Evolutionary conservation across 352 stramenopile species (phyloP), one percentile per base, ranked within the genome.

Genomic region (Bremia lactucae): DNA sequence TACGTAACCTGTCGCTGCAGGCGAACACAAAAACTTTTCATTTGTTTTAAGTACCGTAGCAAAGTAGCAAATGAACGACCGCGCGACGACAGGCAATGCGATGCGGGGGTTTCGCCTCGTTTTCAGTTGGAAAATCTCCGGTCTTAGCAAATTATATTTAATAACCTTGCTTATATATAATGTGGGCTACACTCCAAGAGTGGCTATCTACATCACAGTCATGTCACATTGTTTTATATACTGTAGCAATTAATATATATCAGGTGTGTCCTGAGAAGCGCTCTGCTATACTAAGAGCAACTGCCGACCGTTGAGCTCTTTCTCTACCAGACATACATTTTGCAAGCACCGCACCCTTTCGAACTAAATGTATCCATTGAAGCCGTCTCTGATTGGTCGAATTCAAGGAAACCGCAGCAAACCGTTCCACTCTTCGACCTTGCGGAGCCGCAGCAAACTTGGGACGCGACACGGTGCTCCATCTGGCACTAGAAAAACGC

Each of bases 391-490:
- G 16, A 59, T 62, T 62, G 41, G 49, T 11, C 18, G 10, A 48
- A 55, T 22, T 13, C 1, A 14, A 20, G 24, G 29, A 62, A 70
- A 67, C 42, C 38, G 52, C 46, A 35, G 31, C 49, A 45, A 67
- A 69, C 60, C 43, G 49, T 62, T 60, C 44, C 59, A 56, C 49
- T 45, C 46, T 54, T 62, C 38, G 48, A 62, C 64, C 58, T 68
- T 60, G 41, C 38, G 53, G 34, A 59, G 59, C 36, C 49, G 55
- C 49, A 28, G 4, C 7, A 20, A 18, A 23, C 36, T 44, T 57
- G 55, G 55, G 49, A 64, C 50, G 50, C 46, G 45, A 42, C 55
- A 42, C 18, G 38, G 40, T 41, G 15, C n/a, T 7, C 26, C 46
- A 55, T 55, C 54, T 57, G 24, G 37, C 55, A 67, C 44, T 67